Evolutionary conservation across 1,284 basidiomycete species (phyloP), one percentile per base, ranked within the genome.

Genomic region (Pulveroboletus sp.): DNA sequence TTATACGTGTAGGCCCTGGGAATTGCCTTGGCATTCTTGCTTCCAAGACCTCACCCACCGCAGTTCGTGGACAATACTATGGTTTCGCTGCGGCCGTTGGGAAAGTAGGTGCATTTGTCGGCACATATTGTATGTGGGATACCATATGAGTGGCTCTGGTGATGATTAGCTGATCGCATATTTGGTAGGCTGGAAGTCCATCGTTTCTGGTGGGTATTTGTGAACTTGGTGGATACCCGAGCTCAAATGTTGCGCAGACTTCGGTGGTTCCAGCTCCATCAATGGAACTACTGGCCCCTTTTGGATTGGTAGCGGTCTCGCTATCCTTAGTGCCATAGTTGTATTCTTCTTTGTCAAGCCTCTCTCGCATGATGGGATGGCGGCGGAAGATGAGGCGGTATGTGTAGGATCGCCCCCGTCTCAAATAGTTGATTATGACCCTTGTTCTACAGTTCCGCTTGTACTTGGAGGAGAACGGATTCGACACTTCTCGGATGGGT

Each of bases 91-190:
- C 95, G 43, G 95, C 94, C 5, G 71, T 93, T 38, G 96, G 95
- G n/a, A 98, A 97, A 74, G 68, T 93, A 43, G 92, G 92, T 28
- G 93, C 93, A 5, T 94, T 95, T 72, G 83, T 87, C 54, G 91
- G 92, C 38, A 90, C 86, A 46, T 92, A 86, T 84, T 80, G 83
- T 84, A 71, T 18, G 82, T 76, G 20, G 45, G 49, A 51, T 40
- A 35, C 31, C 8, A 20, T 24, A 18, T 33, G 25, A 35, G 6
- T 33, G 36, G 18, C 40, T 52, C 43, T 9, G 14, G 12, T 25
- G n/a, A 38, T 22, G 22, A 31, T 43, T 14, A 8, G 52, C 56
- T 72, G 20, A 65, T 44, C 48, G 12, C 22, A 11, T n/a, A 49
- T 36, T 35, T 33, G n/a, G 28, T 52, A 87, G 86, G 80, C 0